Evolutionary conservation across 2,329 filamentous ascomycete genomes (phyloP), one percentile per base, ranked within the genome.

Genomic region (Colletotrichum coccodes): DNA sequence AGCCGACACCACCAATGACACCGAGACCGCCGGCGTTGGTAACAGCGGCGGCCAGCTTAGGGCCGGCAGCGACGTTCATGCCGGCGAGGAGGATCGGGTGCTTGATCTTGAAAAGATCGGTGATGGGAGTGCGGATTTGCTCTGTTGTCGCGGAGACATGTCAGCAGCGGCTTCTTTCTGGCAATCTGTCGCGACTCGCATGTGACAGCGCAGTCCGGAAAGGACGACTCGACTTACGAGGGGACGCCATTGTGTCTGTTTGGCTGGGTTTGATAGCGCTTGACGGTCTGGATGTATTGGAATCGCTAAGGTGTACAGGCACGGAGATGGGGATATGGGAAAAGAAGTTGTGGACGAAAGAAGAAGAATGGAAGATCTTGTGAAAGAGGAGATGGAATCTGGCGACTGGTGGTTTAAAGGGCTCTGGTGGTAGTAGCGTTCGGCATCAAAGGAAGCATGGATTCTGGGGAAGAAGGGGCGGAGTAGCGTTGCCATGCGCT

Each of bases 21-120:
- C 96, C 96, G 71, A 99, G 87, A 77, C 96, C 96, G 74, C 96
- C 96, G 60, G 96, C 96, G 82, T 99, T 98, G 75, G 95, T 97
- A 75, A 99, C 96, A 47, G 96, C 96, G 38, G 96, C 96, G 60
- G 96, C 96, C 77, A 99, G 91, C 87, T 94, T 97, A 64, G 96
- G 96, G 58, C 96, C 96, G 69, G 96, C 96, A 65, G 96, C 96
- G 72, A 98, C 96, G 87, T 99, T 98, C 96, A 99, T 99, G 81
- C 96, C 96, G 75, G 96, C 96, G 71, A 99, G 91, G 77, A 99
- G 86, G 79, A 99, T 87, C 68, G 96, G 96, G 84, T 99, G 96
- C 81, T 97, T 94, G 89, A 99, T 98, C 87, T 94, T 93, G 84
- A 99, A 92, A 73, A 98, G 92, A 89, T 98, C 95, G 75, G 96